These are phyloP conservation scores for Ustulina deusta DNA, from an alignment of 2,329 filamentous ascomycete genomes.

Conservation along the genomic window DNA sequence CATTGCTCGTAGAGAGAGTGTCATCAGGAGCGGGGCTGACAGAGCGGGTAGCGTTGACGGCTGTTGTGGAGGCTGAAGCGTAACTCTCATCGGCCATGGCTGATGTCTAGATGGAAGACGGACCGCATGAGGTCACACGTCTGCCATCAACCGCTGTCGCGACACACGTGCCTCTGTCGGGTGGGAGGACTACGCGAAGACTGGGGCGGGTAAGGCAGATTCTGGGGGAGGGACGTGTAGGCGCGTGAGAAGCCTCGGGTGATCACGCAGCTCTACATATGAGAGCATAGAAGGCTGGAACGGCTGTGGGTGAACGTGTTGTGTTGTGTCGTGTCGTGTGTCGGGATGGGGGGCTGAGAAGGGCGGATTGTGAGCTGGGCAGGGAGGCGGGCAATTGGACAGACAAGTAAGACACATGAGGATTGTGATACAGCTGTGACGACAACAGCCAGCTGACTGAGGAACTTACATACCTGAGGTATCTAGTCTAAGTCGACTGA, in stretches of 20 bases:
- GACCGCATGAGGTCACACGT: slow-evolving; percentile 39
- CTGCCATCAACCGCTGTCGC: slow-evolving; percentile 21
- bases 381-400: slow-evolving; percentile 18
- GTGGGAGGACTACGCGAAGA: not conserved
- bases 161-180: slow-evolving; percentile 8
- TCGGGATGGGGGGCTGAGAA: slow-evolving; percentile 5
- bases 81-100: slow-evolving; percentile 49
- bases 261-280: slow-evolving; percentile 9
- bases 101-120: slow-evolving; percentile 24
- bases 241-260: not conserved
- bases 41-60: slow-evolving; percentile 40
- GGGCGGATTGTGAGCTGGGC: slow-evolving; percentile 9
- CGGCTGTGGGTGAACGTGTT: not conserved
- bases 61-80: slow-evolving; percentile 43
- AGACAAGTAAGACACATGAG: slow-evolving; percentile 21
- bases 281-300: slow-evolving; percentile 12
- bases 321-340: slow-evolving; percentile 18
- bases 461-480: not conserved
- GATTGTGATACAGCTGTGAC: slow-evolving; percentile 1
- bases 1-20: slow-evolving; percentile 38
- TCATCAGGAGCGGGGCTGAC: slow-evolving; percentile 4
- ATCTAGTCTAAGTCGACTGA: not conserved
- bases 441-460: not conserved
- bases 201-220: not conserved
- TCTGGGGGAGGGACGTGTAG: not conserved